A percentile compares a stretch with the other conserved stretches of the same genome.
phyloP scores from a whole-genome alignment of 176 grass and related monocot genomes.

The Zoysia pacifica region DNA sequence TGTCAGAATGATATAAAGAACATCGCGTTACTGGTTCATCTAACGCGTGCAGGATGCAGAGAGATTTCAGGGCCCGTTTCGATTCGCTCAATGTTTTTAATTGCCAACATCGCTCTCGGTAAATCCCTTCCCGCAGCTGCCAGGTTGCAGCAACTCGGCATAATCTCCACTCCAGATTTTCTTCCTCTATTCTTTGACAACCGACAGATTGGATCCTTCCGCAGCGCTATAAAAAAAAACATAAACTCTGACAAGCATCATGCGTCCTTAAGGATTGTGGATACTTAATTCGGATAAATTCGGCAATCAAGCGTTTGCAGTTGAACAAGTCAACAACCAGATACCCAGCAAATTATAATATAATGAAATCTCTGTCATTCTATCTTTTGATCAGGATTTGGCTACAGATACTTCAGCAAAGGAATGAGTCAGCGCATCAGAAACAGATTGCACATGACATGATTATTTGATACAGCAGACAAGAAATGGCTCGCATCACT shows the following conservation, averaged over 20 bases:
- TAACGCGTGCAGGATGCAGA: no score
- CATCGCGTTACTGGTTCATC: not conserved
- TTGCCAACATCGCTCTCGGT: no score
- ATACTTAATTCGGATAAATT: no score
- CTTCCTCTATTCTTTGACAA: conserved; percentile 13
- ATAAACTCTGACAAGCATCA: conserved; percentile 17
- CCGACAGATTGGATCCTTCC: not conserved
- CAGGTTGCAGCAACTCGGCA: not conserved
- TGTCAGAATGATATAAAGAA: not conserved
- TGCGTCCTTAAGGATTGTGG: not conserved
- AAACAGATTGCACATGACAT: not conserved
- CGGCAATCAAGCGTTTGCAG: not conserved
- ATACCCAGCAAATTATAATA: not conserved
- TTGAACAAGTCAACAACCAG: conserved; percentile 8
- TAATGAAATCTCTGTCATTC: not conserved
- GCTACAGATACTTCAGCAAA: not conserved
- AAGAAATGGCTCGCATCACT: not conserved
- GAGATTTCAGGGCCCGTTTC: no score
- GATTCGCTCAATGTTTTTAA: no score
- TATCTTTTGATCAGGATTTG: not conserved
- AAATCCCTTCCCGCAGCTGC: no score
- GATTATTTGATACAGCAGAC: not conserved
- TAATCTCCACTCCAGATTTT: not conserved
- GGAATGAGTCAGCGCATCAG: not conserved
- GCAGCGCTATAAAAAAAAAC: not conserved